Evolutionary conservation across 2,329 filamentous ascomycete species (phyloP).

Genomic region (Cladosporium austrohemisphaericum): DNA sequence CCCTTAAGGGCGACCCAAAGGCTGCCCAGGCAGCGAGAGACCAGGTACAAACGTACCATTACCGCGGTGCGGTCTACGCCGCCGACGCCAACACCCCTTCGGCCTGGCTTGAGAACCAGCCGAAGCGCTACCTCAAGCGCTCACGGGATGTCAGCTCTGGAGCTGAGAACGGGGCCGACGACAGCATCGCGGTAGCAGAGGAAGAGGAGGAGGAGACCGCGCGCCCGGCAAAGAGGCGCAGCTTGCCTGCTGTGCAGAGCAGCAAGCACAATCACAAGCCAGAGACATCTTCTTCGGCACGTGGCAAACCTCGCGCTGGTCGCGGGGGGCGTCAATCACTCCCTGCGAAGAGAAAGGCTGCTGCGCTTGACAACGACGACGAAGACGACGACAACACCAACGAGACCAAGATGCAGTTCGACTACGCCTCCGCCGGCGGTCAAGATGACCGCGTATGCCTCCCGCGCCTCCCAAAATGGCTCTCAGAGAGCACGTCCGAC

Average conservation of each 20-base stretch:
- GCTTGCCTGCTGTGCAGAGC: background rate
- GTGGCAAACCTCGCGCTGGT: background rate
- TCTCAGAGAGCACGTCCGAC: background rate
- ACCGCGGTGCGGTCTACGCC: conserved; percentile 14
- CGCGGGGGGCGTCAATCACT: background rate
- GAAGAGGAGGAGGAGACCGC: background rate
- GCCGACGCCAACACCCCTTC: conserved; percentile 12
- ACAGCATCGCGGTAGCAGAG: background rate
- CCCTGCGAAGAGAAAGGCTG: background rate
- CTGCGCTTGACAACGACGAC: background rate
- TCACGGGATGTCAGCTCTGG: background rate
- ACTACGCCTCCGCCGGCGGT: background rate
- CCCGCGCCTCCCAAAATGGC: background rate
- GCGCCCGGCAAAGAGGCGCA: background rate
- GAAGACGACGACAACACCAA: background rate
- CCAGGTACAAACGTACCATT: conserved; percentile 14
- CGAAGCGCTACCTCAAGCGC: conserved; percentile 14
- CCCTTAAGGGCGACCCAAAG: conserved; percentile 14
- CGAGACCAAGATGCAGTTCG: background rate
- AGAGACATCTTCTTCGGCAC: background rate
- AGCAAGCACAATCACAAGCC: background rate
- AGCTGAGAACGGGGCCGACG: background rate
- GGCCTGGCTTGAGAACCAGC: conserved; percentile 15
- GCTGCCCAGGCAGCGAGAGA: conserved; percentile 1
- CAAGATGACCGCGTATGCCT: background rate